Base-by-base conservation (phyloP, 176 grass and related monocot genomes). In the Avena atlantica region DNA sequence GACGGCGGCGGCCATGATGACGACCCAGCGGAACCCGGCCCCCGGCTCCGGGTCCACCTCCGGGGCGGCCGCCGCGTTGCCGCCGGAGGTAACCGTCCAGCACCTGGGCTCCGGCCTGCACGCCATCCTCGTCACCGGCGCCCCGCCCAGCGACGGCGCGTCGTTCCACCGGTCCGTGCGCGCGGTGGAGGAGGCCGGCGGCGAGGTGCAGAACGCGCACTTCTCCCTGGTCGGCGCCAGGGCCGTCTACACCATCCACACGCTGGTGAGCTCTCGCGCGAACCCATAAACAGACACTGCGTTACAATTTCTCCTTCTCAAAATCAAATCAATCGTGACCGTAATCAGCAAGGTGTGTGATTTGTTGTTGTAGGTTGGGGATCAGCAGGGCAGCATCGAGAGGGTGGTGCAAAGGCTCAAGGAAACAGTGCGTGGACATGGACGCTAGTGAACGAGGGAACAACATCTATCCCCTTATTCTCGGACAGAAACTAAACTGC, bases 211-310 rank as follows among this genome's bases (percentile, higher is more conserved):
- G 78, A 92, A 92, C 81, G 93, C 96, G 23, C 85, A 95, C 78
- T 98, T 92, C 86, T 89, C 91, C 8, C 71, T 87, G 12, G 76
- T 84, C 17, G 93, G 90, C 45, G 62, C 83, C 48, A 88, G 42
- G 81, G 87, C 90, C 69, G 19, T 98, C 50, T 84, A 93, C 86
- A 93, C 92, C 68, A 90, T 98, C 36, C 91, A 98, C 61, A 74
- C 89, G 36, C 81, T 83, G 89, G 95, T 98, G n/a, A 92, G 89
- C 37, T 40, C 8, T 25, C 29, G 29, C 66, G 31, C 9, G 4
- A 36, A 36, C 65, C 65, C 65, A 36, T 40, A 68, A n/a, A 20
- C 4, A 0, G 16, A 34, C 31, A 34, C 31, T 34, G 31, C 14
- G 1, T 70, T 11, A 9, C 68, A 70, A 44, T 42, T 4, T 70